Evolutionary conservation across 768 basidiomycete genomes (phyloP).

Genomic region (Phylloporus scabripes): DNA sequence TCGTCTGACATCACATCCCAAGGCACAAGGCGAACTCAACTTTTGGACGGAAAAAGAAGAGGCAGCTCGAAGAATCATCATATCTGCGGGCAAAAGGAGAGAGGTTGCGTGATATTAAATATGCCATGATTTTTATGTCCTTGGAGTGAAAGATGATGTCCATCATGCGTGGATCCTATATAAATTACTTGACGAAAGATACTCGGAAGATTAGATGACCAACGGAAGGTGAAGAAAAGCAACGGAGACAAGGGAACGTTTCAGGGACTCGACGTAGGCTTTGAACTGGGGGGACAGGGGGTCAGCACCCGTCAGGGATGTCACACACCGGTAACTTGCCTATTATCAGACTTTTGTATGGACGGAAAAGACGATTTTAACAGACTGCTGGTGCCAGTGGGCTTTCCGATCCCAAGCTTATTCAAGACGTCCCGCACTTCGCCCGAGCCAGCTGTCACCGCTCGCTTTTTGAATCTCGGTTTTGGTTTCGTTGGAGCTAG

Average conservation of each 20-base stretch:
- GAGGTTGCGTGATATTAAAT: conserved; percentile 16
- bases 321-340: conserved; percentile 24
- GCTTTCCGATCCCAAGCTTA: conserved; percentile 78
- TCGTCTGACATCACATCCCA: conserved; percentile 70
- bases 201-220: conserved; percentile 4
- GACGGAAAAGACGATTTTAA: conserved; percentile 70
- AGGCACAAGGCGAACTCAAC: conserved; percentile 78
- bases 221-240: conserved; percentile 1
- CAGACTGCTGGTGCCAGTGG: conserved; percentile 49
- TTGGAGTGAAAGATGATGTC: conserved; percentile 10
- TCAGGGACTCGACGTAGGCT: conserved; percentile 16
- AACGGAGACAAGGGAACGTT: conserved; percentile 8
- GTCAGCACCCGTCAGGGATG: conserved; percentile 3
- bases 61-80: conserved; percentile 59
- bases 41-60: conserved; percentile 88
- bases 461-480: conserved; percentile 51
- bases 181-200: conserved; percentile 20
- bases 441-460: conserved; percentile 45
- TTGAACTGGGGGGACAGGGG: conserved; percentile 11
- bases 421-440: conserved; percentile 82
- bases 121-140: conserved; percentile 12
- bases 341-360: conserved; percentile 41
- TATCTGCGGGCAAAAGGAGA: conserved; percentile 34
- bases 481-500: conserved; percentile 46
- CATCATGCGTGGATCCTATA: conserved; percentile 13